Evolutionary conservation across 164 flowering plant genomes (phyloP).

Genomic region (Piper betle): DNA sequence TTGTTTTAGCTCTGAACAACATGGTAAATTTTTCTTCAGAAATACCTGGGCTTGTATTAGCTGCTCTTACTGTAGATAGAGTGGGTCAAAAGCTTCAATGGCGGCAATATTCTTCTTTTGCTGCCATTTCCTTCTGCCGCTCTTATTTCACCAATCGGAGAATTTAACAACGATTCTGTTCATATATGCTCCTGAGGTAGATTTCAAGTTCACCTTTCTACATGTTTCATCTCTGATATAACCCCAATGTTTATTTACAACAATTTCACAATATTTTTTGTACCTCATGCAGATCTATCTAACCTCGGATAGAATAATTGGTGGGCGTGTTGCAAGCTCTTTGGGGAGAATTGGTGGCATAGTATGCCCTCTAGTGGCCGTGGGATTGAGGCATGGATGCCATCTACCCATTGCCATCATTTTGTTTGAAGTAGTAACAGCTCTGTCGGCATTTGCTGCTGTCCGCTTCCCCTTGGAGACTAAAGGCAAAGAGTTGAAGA

Average conservation of each 20-base stretch:
- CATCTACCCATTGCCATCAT: constrained; percentile 51
- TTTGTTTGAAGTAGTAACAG: constrained; percentile 40
- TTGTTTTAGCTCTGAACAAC: not conserved
- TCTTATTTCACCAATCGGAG: constrained; percentile 36
- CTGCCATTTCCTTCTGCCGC: constrained; percentile 54
- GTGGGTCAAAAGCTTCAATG: constrained; percentile 82
- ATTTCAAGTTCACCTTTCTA: not conserved
- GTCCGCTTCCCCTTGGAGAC: constrained; percentile 65
- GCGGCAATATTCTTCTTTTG: constrained; percentile 40
- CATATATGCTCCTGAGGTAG: constrained; percentile 87
- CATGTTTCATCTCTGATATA: not conserved
- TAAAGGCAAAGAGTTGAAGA: constrained; percentile 43
- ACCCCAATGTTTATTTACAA: too few relatives aligned
- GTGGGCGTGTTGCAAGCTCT: constrained; percentile 55
- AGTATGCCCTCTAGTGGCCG: constrained; percentile 80
- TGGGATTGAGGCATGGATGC: constrained; percentile 54
- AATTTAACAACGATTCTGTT: constrained; percentile 43
- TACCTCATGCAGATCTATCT: constrained; percentile 47
- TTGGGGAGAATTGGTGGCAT: constrained; percentile 79
- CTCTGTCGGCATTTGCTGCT: constrained; percentile 46
- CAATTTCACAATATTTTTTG: not conserved
- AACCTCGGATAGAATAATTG: constrained; percentile 58
- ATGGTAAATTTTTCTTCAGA: constrained; percentile 26
- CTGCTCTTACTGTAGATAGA: constrained; percentile 63
- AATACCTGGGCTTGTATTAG: constrained; percentile 69